A percentile compares a stretch with the other conserved stretches of the same genome.
Evolutionary conservation across 768 basidiomycete species (phyloP).

Genomic region (Tubosaeta brunneosetosa): DNA sequence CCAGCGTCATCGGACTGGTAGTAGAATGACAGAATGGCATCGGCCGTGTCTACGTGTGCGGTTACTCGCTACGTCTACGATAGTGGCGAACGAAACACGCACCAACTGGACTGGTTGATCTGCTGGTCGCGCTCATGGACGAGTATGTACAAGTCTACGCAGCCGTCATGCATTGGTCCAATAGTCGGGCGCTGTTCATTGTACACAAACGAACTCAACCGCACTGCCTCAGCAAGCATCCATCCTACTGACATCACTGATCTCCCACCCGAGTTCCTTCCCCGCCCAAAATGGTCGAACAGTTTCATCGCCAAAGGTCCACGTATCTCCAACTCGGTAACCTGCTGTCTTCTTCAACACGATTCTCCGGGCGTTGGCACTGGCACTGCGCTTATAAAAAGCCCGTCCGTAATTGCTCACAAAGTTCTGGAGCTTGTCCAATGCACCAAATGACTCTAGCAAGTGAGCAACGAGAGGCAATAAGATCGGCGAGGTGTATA

Average conservation of each 20-base stretch:
- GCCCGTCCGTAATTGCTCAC: constrained; percentile 71
- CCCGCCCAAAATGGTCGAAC: constrained; percentile 90
- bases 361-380: constrained; percentile 34
- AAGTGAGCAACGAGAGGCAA: constrained; percentile 87
- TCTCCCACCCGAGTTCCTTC: constrained; percentile 71
- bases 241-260: constrained; percentile 25
- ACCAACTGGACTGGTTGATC: constrained; percentile 9
- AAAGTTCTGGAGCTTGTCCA: constrained; percentile 79
- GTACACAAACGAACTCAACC: constrained; percentile 11
- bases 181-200: neutral
- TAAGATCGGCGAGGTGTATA: constrained; percentile 92
- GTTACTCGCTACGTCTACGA: neutral
- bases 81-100: constrained; percentile 5
- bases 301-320: constrained; percentile 39
- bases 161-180: neutral
- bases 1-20: constrained; percentile 52
- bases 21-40: constrained; percentile 43
- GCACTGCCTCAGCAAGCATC: constrained; percentile 17
- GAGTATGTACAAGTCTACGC: constrained; percentile 8
- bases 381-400: constrained; percentile 58
- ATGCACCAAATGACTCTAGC: constrained; percentile 80
- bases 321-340: constrained; percentile 45
- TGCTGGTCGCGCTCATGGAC: constrained; percentile 6
- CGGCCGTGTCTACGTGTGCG: constrained; percentile 19
- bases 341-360: constrained; percentile 39